These are phyloP conservation scores for Gracilaria vermiculophylla DNA, from an alignment of 23 red algal species.

Conservation along the genomic window DNA sequence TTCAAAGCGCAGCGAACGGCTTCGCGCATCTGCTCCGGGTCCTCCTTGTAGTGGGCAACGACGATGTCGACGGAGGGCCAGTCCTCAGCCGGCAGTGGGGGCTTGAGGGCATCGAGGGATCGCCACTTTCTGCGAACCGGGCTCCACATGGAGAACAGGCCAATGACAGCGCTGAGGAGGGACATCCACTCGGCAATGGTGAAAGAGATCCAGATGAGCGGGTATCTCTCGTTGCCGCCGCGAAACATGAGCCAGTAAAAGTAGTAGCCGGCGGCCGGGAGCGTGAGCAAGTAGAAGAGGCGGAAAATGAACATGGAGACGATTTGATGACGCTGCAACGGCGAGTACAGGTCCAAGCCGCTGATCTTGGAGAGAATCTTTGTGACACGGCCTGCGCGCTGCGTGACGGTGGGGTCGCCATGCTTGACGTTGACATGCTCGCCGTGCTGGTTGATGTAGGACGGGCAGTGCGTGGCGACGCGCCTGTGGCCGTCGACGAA, in stretches of 20 bases:
- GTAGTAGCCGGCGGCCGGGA: constrained; percentile 65
- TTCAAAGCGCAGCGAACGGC: constrained; percentile 55
- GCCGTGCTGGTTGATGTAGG: constrained; percentile 44
- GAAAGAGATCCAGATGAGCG: constrained; percentile 58
- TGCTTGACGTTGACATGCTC: constrained; percentile 72
- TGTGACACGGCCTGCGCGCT: constrained; percentile 24
- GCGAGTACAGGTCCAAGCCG: constrained; percentile 76
- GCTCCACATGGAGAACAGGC: constrained; percentile 76
- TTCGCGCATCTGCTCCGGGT: constrained; percentile 63
- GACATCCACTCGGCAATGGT: constrained; percentile 65
- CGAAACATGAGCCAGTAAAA: constrained; percentile 66
- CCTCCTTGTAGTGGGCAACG: constrained; percentile 73
- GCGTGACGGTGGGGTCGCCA: constrained; percentile 37
- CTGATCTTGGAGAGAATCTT: constrained; percentile 73
- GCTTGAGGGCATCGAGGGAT: constrained; percentile 65
- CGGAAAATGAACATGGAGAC: constrained; percentile 80
- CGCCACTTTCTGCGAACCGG: constrained; percentile 68
- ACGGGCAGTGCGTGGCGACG: constrained; percentile 31
- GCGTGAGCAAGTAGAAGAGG: constrained; percentile 64
- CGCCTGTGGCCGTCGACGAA: constrained; percentile 62
- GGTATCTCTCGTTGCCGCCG: constrained; percentile 50
- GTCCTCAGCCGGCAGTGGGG: constrained; percentile 64
- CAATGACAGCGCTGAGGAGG: constrained; percentile 50
- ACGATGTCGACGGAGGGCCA: constrained; percentile 71
- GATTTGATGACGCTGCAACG: constrained; percentile 42